A percentile compares a stretch with the other conserved stretches of the same genome.
These are phyloP conservation scores for Pseudogymnoascus sp. DNA, from an alignment of 2,329 filamentous ascomycete species.

Conservation along the genomic window DNA sequence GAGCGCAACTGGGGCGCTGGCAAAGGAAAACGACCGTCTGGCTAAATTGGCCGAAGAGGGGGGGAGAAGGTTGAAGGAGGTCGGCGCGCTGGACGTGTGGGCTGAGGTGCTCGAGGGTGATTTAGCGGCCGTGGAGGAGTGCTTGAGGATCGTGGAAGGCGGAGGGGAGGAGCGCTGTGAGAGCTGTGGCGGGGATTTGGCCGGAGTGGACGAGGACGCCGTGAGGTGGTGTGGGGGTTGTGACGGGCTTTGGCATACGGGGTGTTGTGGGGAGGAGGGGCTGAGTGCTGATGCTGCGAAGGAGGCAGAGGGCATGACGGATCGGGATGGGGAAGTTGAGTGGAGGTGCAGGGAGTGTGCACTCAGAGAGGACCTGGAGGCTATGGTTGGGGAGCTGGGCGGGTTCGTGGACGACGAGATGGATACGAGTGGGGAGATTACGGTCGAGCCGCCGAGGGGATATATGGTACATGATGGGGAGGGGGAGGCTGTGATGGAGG, in stretches of 20 bases:
- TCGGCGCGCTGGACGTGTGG: conserved; percentile 81
- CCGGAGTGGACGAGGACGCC: conserved; percentile 8
- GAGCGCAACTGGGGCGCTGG: conserved; percentile 50
- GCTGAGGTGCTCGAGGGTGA: conserved; percentile 70
- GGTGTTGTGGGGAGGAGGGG: neutral
- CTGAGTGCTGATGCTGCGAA: neutral
- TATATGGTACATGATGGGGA: conserved; percentile 13
- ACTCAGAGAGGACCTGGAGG: neutral
- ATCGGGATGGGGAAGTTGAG: neutral
- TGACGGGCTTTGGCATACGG: neutral
- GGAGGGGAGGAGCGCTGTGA: neutral
- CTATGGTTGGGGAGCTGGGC: neutral
- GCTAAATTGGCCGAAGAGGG: conserved; percentile 54
- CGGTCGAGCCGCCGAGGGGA: neutral
- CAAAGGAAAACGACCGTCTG: conserved; percentile 57
- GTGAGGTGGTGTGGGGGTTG: neutral
- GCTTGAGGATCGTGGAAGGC: conserved; percentile 44
- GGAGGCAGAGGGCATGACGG: neutral
- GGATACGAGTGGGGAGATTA: neutral
- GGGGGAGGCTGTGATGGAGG: conserved; percentile 13
- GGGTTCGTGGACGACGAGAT: neutral
- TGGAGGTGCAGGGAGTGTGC: conserved; percentile 8
- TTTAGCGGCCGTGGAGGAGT: conserved; percentile 57
- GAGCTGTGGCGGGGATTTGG: conserved; percentile 6
- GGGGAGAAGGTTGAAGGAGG: conserved; percentile 61